These are phyloP conservation scores for Russula compacta DNA, from an alignment of 768 basidiomycete genomes.

Conservation along the genomic window DNA sequence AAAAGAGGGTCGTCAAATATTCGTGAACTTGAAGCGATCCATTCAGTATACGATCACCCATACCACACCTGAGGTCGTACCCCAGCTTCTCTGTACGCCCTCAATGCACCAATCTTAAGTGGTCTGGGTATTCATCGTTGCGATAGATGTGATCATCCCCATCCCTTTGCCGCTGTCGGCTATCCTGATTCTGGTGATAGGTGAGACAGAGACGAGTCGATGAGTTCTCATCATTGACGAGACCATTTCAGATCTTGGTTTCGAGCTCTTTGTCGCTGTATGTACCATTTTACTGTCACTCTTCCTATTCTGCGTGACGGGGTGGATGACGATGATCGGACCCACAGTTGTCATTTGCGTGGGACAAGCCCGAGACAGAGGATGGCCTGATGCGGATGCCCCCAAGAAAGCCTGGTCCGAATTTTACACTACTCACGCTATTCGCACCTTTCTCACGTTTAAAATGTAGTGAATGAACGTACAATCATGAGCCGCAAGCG, in stretches of 20 bases:
- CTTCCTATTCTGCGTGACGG: not conserved
- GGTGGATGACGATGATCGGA: not conserved
- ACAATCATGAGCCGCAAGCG: constrained; percentile 47
- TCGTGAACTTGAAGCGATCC: constrained; percentile 61
- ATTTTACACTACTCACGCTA: not conserved
- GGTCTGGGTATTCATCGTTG: not conserved
- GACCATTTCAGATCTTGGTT: constrained; percentile 48
- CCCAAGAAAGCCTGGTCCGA: constrained; percentile 54
- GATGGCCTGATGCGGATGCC: constrained; percentile 60
- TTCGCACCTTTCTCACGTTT: not conserved
- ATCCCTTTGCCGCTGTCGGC: constrained; percentile 58
- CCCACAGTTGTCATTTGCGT: constrained; percentile 54
- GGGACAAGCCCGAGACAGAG: constrained; percentile 58
- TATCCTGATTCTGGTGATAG: constrained; percentile 62
- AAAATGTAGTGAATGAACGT: constrained; percentile 40
- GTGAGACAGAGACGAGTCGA: constrained; percentile 27
- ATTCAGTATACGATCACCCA: constrained; percentile 63
- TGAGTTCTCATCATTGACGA: not conserved
- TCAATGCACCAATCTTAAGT: not conserved
- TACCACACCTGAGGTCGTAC: constrained; percentile 61
- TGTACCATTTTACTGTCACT: constrained; percentile 19
- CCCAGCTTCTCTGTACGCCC: constrained; percentile 51
- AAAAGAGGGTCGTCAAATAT: constrained; percentile 59
- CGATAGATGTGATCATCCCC: constrained; percentile 54
- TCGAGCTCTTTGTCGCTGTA: constrained; percentile 59